These are phyloP conservation scores for Prunella vulgaris DNA, from an alignment of 257 asterid species.

Conservation along the genomic window DNA sequence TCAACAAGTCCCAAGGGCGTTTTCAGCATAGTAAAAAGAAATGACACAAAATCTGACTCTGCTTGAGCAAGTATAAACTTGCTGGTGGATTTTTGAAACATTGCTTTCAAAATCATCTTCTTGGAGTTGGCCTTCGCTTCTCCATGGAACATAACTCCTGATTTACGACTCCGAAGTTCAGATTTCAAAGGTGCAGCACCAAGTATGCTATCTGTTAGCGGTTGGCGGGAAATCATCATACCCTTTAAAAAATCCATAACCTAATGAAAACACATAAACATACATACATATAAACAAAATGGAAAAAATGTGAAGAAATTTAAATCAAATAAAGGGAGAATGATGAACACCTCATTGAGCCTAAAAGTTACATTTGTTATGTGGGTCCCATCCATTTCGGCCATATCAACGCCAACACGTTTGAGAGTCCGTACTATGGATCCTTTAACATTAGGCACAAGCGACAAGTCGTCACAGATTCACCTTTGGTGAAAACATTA, in stretches of 20 bases:
- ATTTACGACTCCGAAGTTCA: too few relatives aligned
- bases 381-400: not conserved
- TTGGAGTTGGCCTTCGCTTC: not conserved
- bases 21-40: not conserved
- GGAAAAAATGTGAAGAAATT: too few relatives aligned
- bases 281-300: too few relatives aligned
- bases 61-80: conserved; percentile 15
- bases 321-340: too few relatives aligned
- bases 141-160: not conserved
- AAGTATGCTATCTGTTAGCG: conserved; percentile 5
- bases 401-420: not conserved
- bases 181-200: too few relatives aligned
- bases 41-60: not conserved
- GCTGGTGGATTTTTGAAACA: conserved; percentile 1
- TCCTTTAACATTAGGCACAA: not conserved
- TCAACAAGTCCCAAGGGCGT: not conserved
- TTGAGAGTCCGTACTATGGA: not conserved
- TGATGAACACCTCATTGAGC: not conserved
- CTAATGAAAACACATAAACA: not conserved
- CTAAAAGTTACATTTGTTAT: too few relatives aligned
- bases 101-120: not conserved
- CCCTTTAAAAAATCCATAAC: conserved; percentile 10
- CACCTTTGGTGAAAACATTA: too few relatives aligned
- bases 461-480: conserved; percentile 6
- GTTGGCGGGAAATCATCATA: conserved; percentile 1